phyloP scores from a whole-genome alignment of 208 protist species.

The Leishmania arabica region DNA sequence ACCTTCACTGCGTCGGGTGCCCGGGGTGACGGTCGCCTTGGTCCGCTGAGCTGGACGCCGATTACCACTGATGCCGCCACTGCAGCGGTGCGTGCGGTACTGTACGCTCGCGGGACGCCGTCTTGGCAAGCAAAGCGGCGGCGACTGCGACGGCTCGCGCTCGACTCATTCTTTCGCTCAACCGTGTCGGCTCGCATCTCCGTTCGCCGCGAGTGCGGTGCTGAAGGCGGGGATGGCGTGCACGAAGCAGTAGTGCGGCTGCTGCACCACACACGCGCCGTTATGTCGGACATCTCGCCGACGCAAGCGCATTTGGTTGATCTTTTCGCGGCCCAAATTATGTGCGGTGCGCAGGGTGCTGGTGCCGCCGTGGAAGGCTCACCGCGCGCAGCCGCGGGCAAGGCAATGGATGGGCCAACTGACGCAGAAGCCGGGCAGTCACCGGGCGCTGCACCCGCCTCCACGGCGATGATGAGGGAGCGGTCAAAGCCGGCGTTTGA shows the following conservation, averaged over 20 bases:
- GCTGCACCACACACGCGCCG: slow-evolving; percentile 23
- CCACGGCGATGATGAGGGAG: not conserved
- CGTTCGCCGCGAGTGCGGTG: not conserved
- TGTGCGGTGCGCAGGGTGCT: not conserved
- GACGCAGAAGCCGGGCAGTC: not conserved
- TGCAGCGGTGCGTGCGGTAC: slow-evolving; percentile 19
- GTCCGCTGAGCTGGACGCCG: not conserved
- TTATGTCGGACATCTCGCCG: slow-evolving; percentile 23
- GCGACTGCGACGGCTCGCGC: slow-evolving; percentile 16
- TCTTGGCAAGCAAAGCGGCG: slow-evolving; percentile 18
- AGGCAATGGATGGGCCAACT: not conserved
- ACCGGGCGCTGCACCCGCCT: not conserved
- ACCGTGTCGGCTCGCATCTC: slow-evolving; percentile 17
- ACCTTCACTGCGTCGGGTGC: not conserved
- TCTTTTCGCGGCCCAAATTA: slow-evolving; percentile 17
- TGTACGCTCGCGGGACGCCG: slow-evolving; percentile 3
- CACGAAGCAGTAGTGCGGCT: slow-evolving; percentile 4
- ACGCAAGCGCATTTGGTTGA: slow-evolving; percentile 31
- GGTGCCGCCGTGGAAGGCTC: not conserved
- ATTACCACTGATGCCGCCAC: slow-evolving; percentile 14
- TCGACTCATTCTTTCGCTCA: slow-evolving; percentile 29
- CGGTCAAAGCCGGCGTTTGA: not conserved
- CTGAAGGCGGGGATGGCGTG: slow-evolving; percentile 14
- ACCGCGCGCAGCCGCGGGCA: not conserved
- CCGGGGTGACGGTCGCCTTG: not conserved